Evolutionary conservation across 2,329 filamentous ascomycete species (phyloP).

Genomic region (Ceratocystis albifundus): DNA sequence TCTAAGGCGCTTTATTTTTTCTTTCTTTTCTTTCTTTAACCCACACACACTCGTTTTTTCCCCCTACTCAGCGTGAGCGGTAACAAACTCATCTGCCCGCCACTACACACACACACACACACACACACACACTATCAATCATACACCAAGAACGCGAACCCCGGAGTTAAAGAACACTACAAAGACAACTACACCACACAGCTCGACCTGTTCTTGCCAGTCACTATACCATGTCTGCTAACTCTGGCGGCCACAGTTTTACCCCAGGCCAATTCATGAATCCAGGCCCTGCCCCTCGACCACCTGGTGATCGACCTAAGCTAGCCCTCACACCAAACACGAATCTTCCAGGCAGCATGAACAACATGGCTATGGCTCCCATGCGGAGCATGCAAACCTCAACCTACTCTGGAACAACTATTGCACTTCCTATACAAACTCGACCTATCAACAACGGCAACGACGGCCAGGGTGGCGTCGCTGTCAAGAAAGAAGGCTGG

Average conservation of each 20-base stretch:
- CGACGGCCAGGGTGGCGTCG: slow-evolving; percentile 55
- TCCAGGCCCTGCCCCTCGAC: slow-evolving; percentile 83
- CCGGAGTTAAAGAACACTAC: background rate
- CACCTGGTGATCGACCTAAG: slow-evolving; percentile 71
- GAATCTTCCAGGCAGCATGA: slow-evolving; percentile 66
- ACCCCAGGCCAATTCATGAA: slow-evolving; percentile 76
- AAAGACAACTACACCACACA: background rate
- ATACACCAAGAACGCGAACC: slow-evolving; percentile 6
- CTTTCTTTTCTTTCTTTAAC: background rate
- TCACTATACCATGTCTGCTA: slow-evolving; percentile 22
- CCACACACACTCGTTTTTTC: slow-evolving; percentile 1
- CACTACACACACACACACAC: too few species aligned
- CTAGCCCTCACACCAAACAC: slow-evolving; percentile 67
- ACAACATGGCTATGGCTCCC: slow-evolving; percentile 58
- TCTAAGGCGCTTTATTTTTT: slow-evolving; percentile 6
- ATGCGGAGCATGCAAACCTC: slow-evolving; percentile 51
- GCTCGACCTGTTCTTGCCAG: background rate
- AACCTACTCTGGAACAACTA: slow-evolving; percentile 59
- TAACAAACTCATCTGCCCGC: background rate
- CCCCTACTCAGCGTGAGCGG: background rate
- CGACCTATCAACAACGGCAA: slow-evolving; percentile 48
- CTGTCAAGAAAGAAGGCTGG: slow-evolving; percentile 70
- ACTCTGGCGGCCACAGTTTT: slow-evolving; percentile 18
- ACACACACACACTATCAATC: background rate
- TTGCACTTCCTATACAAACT: slow-evolving; percentile 56